Evolutionary conservation across 495 filamentous ascomycete genomes (phyloP), one percentile per base, ranked within the genome.

Genomic region (Cladorrhinum samala): DNA sequence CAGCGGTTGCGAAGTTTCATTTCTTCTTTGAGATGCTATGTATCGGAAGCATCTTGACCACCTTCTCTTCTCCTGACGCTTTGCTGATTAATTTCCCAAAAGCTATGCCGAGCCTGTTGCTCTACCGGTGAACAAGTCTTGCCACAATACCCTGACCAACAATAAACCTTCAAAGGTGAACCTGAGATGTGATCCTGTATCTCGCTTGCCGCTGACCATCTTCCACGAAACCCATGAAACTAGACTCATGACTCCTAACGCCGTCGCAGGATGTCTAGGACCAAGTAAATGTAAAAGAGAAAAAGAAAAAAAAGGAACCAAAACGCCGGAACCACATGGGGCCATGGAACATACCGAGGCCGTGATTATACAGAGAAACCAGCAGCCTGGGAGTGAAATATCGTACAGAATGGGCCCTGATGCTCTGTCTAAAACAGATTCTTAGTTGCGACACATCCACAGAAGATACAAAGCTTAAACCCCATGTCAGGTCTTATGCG

Each of bases 301-400:
- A 19, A 14, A 47, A 25, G 24, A n/a, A 27, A 46, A 33, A 47
- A n/a, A 47, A 47, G 16, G 14, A 27, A 27, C 21, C 25, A 47
- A 27, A 47, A 47, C 45, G 45, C 45, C 45, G 45, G 24, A 23
- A 47, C 45, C 45, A 18, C 45, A 18, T 20, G 5, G 45, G 45
- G 45, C 30, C 45, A 47, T 47, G 45, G 24, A 47, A 33, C 14
- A 27, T 5, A 20, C 45, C 45, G 1, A 27, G 45, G 45, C 16
- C 45, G 14, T 16, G 24, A 47, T 45, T 47, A 47, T 47, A 47
- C 45, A 47, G 45, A 33, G 45, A 47, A 47, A 47, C 45, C 23
- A 47, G 45, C 45, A 47, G 16, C 25, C 27, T 47, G 42, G 18
- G 17, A 19, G 45, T n/a, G 45, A 23, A 23, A n/a, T 33, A 33